Evolutionary conservation across 768 basidiomycete species (phyloP).

Genomic region (Cubamyces lactineus): DNA sequence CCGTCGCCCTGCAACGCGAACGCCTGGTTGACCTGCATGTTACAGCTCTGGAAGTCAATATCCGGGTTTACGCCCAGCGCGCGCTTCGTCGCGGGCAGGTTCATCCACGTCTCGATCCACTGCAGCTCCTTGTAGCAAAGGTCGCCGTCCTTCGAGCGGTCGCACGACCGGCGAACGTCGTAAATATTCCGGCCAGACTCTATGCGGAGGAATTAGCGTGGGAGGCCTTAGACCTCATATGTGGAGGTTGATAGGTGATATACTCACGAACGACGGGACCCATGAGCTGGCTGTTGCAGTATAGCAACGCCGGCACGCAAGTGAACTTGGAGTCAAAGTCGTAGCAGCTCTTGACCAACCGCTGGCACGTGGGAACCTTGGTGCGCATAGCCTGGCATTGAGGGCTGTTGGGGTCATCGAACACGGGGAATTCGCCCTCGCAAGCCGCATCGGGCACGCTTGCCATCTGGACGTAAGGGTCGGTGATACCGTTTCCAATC

Average conservation of each 20-base stretch:
- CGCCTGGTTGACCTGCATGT: constrained; percentile 76
- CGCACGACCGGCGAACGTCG: constrained; percentile 65
- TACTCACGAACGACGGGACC: constrained; percentile 70
- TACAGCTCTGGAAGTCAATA: constrained; percentile 70
- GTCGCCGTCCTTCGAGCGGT: constrained; percentile 67
- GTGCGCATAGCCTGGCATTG: constrained; percentile 48
- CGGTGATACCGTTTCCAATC: constrained; percentile 87
- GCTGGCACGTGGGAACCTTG: constrained; percentile 56
- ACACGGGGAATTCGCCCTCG: constrained; percentile 81
- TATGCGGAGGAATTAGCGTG: background rate
- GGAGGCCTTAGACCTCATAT: too few species aligned
- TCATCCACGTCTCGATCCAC: constrained; percentile 92
- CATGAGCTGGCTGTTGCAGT: constrained; percentile 78
- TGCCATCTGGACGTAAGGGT: constrained; percentile 81
- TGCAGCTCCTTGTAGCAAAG: constrained; percentile 80
- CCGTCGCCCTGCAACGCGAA: constrained; percentile 86
- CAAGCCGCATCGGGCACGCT: constrained; percentile 84
- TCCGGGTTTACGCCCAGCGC: constrained; percentile 72
- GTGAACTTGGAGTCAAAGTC: constrained; percentile 44
- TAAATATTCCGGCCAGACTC: constrained; percentile 66
- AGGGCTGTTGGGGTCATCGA: constrained; percentile 55
- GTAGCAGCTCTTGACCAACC: constrained; percentile 56
- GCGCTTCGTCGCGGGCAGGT: constrained; percentile 74
- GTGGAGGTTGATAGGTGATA: background rate
- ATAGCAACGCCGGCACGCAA: constrained; percentile 65